Evolutionary conservation across 2,329 filamentous ascomycete genomes (phyloP), one percentile per base, ranked within the genome.

Genomic region (Alternaria ethzedia): DNA sequence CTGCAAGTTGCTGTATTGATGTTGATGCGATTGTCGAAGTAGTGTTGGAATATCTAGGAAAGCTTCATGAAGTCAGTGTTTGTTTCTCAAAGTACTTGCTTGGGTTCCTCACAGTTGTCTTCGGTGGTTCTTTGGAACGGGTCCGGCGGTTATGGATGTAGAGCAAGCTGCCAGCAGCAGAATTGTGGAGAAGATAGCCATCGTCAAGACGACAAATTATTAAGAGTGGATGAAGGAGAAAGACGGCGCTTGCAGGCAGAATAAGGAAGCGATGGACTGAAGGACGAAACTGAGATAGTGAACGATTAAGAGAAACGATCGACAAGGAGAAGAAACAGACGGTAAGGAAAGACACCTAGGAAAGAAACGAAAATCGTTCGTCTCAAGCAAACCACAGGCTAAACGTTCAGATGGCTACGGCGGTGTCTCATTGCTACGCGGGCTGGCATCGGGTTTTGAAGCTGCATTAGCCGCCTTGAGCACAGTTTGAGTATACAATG

Each of bases 91-190:
- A 30, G 15, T 20, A 7, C 36, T 3, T 30, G 23, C 25, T n/a
- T 54, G 6, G 67, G 4, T 10, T 36, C 51, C 78, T 71, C 68
- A 78, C 77, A 76, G 58, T 44, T 70, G 68, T 61, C 69, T 74
- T 61, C 65, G 71, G 54, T 72, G 65, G 47, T 68, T 60, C 43
- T 60, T 70, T 12, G 78, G 79, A 44, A 81, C 69, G 23, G 79
- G 79, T 12, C 79, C 77, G 57, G 75, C 75, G 28, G 73, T 69
- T 68, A 72, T 68, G 13, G 63, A 61, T 57, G 68, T 69, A 46
- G 65, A 75, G 59, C 46, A 76, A 52, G 78, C 78, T 78, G 78
- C 78, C 76, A 81, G 78, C 77, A 80, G 78, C 77, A 74, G 70
- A 30, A 75, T 15, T 11, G 56, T 63, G 47, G 49, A 62, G 66